Evolutionary conservation across 2,329 filamentous ascomycete genomes (phyloP).

Genomic region (Curvularia sp.): DNA sequence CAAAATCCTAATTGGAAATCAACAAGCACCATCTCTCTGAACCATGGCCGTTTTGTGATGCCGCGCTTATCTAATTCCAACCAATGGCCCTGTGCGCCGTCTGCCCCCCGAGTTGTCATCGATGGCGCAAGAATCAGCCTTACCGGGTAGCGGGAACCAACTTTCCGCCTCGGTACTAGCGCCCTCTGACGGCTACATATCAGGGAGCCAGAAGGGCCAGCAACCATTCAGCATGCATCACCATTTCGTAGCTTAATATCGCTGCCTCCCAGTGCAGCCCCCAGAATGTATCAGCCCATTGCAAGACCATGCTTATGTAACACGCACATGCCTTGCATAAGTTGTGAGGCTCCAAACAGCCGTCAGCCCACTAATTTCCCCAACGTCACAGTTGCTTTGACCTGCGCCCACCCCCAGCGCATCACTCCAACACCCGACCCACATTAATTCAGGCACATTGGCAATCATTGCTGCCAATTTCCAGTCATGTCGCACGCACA

Average conservation of each 20-base stretch:
- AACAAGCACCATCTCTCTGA: no score
- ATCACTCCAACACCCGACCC: slow-evolving; percentile 34
- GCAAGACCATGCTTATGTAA: slow-evolving; percentile 15
- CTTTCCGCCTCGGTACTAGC: slow-evolving; percentile 39
- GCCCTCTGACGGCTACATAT: slow-evolving; percentile 16
- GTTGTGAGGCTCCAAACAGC: slow-evolving; percentile 19
- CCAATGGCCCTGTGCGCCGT: neutral
- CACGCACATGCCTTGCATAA: slow-evolving; percentile 7
- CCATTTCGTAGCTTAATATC: slow-evolving; percentile 5
- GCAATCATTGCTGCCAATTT: slow-evolving; percentile 11
- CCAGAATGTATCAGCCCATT: slow-evolving; percentile 2
- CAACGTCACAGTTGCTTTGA: slow-evolving; percentile 36
- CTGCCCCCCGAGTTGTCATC: neutral
- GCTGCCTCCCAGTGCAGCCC: slow-evolving; percentile 1
- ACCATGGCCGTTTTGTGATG: neutral
- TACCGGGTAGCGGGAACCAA: slow-evolving; percentile 37
- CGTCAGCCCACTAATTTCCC: slow-evolving; percentile 37
- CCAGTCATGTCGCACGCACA: slow-evolving; percentile 39
- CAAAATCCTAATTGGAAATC: neutral
- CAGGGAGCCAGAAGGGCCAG: slow-evolving; percentile 21
- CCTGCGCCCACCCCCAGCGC: slow-evolving; percentile 23
- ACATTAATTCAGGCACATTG: slow-evolving; percentile 28
- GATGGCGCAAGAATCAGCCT: slow-evolving; percentile 13
- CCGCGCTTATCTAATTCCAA: neutral
- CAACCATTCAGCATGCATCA: slow-evolving; percentile 19